These are phyloP conservation scores for Trifolium repens DNA, from an alignment of 306 rosid genomes.

Conservation along the genomic window DNA sequence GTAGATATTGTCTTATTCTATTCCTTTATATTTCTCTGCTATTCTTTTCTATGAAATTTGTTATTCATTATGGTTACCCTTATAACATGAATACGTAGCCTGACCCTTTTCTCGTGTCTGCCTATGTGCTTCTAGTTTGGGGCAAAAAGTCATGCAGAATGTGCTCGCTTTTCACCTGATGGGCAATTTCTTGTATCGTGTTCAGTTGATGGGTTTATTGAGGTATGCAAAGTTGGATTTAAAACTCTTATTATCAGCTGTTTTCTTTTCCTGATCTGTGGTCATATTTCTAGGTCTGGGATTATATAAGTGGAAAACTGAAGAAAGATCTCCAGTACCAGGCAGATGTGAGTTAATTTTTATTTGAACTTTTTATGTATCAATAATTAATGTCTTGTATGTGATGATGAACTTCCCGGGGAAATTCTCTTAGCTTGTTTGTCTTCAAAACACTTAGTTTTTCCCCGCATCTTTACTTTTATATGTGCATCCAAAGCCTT, in stretches of 20 bases:
- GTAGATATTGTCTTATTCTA: constrained; percentile 12
- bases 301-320: constrained; percentile 93
- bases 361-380: constrained; percentile 27
- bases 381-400: constrained; percentile 24
- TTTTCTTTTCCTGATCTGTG: constrained; percentile 41
- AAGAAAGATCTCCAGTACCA: constrained; percentile 99
- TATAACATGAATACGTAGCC: constrained; percentile 4
- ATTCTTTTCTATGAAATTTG: constrained; percentile 15
- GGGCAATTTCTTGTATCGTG: constrained; percentile 97
- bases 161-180: constrained; percentile 96
- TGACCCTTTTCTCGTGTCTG: constrained; percentile 36
- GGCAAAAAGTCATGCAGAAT: constrained; percentile 94
- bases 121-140: constrained; percentile 68
- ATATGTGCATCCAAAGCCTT: constrained; percentile 18
- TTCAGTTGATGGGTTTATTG: constrained; percentile 96
- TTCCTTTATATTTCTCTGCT: not conserved
- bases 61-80: not conserved
- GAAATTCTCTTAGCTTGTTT: not conserved
- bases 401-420: constrained; percentile 13
- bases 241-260: constrained; percentile 24
- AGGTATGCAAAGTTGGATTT: constrained; percentile 61
- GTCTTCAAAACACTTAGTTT: constrained; percentile 4
- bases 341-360: constrained; percentile 83
- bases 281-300: constrained; percentile 78
- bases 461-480: not conserved